Conservation (phyloP, 2,329 filamentous ascomycete genomes). For the Pleoardoris graminearum region DNA sequence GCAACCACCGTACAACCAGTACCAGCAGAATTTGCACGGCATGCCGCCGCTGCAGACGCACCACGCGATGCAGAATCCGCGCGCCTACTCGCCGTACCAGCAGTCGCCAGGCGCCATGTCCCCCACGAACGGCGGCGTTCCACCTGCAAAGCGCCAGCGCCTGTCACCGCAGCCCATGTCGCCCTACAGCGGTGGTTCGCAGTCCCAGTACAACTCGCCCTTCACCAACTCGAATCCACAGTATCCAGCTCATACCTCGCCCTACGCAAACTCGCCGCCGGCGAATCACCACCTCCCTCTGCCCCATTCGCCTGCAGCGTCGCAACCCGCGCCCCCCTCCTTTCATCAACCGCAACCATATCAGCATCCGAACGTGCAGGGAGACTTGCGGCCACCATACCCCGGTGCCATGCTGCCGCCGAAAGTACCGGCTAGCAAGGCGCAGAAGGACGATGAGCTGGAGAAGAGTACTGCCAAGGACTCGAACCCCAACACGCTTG, state of each 20-base stretch:
- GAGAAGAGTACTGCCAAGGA: conserved; percentile 60
- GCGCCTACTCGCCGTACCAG: conserved; percentile 12
- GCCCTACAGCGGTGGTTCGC: conserved; percentile 32
- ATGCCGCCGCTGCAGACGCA: conserved; percentile 43
- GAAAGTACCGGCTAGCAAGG: conserved; percentile 59
- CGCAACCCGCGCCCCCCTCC: conserved; percentile 31
- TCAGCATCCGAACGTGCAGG: conserved; percentile 32
- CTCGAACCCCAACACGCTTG: conserved; percentile 70
- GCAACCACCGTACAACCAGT: conserved; percentile 33
- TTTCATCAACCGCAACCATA: conserved; percentile 59
- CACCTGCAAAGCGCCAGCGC: conserved; percentile 73
- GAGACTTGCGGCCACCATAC: conserved; percentile 21
- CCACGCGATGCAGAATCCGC: not conserved
- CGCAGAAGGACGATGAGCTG: conserved; percentile 46
- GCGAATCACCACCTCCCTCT: conserved; percentile 32
- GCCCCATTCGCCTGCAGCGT: conserved; percentile 36
- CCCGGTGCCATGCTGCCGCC: conserved; percentile 63
- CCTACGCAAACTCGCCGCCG: conserved; percentile 44
- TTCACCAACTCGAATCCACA: conserved; percentile 46
- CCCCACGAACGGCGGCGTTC: conserved; percentile 49
- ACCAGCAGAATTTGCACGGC: conserved; percentile 32
- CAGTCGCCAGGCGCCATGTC: conserved; percentile 60
- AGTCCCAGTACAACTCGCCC: conserved; percentile 43
- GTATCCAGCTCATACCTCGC: conserved; percentile 23
- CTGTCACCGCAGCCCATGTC: conserved; percentile 70